phyloP scores from a whole-genome alignment of 2,329 filamentous ascomycete genomes.

The Stagonosporopsis cucurbitacearum region DNA sequence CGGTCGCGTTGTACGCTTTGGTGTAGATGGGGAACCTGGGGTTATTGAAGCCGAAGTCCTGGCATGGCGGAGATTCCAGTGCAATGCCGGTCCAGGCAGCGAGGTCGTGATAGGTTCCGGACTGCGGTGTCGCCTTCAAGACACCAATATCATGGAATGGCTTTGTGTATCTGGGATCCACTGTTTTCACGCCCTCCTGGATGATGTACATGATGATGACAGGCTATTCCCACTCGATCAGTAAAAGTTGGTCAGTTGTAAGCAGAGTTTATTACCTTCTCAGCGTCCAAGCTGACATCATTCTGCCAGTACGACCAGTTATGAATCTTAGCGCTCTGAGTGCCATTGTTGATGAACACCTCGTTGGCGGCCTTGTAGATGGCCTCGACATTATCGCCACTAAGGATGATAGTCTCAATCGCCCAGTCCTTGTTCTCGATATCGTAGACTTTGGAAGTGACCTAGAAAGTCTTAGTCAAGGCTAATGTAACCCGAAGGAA shows the following conservation, averaged over 20 bases:
- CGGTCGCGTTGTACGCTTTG: conserved; percentile 42
- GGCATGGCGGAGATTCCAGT: conserved; percentile 34
- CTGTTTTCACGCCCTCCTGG: conserved; percentile 31
- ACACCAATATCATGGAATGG: conserved; percentile 29
- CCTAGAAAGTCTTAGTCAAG: not conserved
- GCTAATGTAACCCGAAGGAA: not conserved
- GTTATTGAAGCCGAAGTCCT: conserved; percentile 35
- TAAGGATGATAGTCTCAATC: conserved; percentile 30
- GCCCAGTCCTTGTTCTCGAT: conserved; percentile 30
- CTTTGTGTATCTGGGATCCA: conserved; percentile 29
- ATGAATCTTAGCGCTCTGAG: conserved; percentile 49
- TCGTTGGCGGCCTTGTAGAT: conserved; percentile 58
- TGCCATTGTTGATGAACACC: conserved; percentile 52
- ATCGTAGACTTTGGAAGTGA: conserved; percentile 53
- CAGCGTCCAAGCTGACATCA: conserved; percentile 21
- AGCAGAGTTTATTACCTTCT: conserved; percentile 12
- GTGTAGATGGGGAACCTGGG: conserved; percentile 35
- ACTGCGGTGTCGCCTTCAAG: conserved; percentile 18
- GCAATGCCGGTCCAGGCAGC: conserved; percentile 33
- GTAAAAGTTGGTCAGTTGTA: not conserved
- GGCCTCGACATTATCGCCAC: conserved; percentile 57
- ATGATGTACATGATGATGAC: conserved; percentile 34
- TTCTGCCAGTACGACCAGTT: conserved; percentile 38
- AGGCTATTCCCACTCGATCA: conserved; percentile 2
- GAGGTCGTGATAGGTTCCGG: conserved; percentile 32